These are phyloP conservation scores for Aspergillus sp. DNA, from an alignment of 2,329 filamentous ascomycete genomes.

Conservation along the genomic window DNA sequence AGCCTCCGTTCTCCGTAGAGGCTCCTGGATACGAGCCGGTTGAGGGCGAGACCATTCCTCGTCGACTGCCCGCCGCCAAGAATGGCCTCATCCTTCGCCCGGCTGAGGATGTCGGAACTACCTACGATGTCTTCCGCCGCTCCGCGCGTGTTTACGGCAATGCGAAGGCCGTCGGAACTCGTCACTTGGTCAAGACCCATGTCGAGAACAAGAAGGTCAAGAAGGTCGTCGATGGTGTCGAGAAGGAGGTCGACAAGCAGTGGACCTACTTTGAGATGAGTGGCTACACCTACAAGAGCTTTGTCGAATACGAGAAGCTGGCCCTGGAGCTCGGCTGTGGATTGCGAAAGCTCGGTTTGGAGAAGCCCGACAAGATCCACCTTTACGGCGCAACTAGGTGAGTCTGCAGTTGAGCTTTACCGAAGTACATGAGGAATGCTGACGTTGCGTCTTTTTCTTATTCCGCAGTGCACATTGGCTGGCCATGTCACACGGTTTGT, in stretches of 20 bases:
- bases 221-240: constrained; percentile 80
- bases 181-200: constrained; percentile 75
- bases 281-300: constrained; percentile 73
- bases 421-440: constrained; percentile 8
- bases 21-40: constrained; percentile 67
- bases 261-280: constrained; percentile 89
- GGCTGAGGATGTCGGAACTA: constrained; percentile 69
- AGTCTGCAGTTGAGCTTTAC: constrained; percentile 23
- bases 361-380: constrained; percentile 69
- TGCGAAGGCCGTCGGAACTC: constrained; percentile 67
- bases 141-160: constrained; percentile 65
- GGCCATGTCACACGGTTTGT: constrained; percentile 69
- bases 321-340: constrained; percentile 71
- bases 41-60: constrained; percentile 80
- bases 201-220: constrained; percentile 85
- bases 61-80: constrained; percentile 70
- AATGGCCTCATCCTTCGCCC: constrained; percentile 69
- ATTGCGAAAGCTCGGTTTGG: constrained; percentile 72
- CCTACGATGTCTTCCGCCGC: constrained; percentile 75
- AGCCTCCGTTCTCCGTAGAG: constrained; percentile 74
- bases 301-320: constrained; percentile 73
- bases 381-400: constrained; percentile 82
- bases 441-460: constrained; percentile 10
- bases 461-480: constrained; percentile 73
- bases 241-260: constrained; percentile 81